A percentile compares a stretch with the other conserved stretches of the same genome.
Evolutionary conservation across 192 early-diverging fungal species (phyloP).

Genomic region (Phycomyces nitens): DNA sequence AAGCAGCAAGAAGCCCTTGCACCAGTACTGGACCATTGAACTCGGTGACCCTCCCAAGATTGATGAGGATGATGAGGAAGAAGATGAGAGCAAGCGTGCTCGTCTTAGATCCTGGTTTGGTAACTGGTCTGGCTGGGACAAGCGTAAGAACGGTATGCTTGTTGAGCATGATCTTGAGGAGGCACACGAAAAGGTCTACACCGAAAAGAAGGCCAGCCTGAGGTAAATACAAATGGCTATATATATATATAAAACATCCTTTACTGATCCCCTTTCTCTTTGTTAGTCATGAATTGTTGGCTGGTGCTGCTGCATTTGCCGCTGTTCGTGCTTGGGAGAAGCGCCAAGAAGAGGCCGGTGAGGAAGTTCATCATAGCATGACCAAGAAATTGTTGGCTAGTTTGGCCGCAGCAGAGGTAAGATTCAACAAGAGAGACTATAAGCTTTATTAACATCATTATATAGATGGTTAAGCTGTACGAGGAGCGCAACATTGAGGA

Average conservation of each 20-base stretch:
- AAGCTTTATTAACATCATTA: no score
- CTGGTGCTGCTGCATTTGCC: conserved; percentile 54
- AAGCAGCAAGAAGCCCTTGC: not conserved
- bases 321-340: conserved; percentile 43
- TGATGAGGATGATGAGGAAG: conserved; percentile 14
- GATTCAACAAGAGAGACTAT: not conserved
- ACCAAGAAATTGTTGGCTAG: conserved; percentile 20
- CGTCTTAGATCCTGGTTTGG: conserved; percentile 22
- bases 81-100: conserved; percentile 15
- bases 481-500: conserved; percentile 28
- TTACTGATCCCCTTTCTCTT: no score
- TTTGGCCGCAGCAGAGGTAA: conserved; percentile 15
- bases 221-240: conserved; percentile 5
- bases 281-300: conserved; percentile 42
- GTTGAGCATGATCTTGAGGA: conserved; percentile 8
- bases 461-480: conserved; percentile 28
- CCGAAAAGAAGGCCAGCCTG: conserved; percentile 10
- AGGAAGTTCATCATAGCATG: conserved; percentile 9
- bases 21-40: conserved; percentile 10
- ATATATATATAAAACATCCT: no score
- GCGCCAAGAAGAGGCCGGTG: conserved; percentile 23
- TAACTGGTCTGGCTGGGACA: conserved; percentile 12
- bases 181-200: conserved; percentile 19
- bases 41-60: conserved; percentile 9
- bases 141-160: conserved; percentile 3